Conservation (phyloP, 164 flowering plant genomes). For the Vitis labrusca region DNA sequence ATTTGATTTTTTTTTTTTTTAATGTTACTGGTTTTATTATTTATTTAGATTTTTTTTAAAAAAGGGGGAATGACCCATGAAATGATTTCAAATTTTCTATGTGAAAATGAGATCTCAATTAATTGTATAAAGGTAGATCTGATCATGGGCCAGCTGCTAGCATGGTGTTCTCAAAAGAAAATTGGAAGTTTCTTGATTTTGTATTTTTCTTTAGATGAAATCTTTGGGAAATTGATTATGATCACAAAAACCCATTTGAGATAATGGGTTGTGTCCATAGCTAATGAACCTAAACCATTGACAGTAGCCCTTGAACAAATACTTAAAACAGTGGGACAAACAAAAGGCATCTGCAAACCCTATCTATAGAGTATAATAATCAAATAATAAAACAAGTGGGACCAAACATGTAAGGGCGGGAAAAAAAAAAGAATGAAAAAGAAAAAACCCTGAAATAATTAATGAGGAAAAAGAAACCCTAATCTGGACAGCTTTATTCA, state of each 20-base stretch:
- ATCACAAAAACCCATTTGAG: background rate
- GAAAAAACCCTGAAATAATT: background rate
- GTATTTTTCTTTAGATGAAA: too few relatives aligned
- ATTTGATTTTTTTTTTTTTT: too few relatives aligned
- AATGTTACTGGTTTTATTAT: too few relatives aligned
- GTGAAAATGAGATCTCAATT: too few relatives aligned
- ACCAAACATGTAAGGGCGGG: background rate
- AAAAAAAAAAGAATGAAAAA: background rate
- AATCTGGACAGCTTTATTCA: slow-evolving; percentile 14
- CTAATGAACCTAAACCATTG: slow-evolving; percentile 1
- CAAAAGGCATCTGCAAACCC: slow-evolving; percentile 11
- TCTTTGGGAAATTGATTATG: background rate
- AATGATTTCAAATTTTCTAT: too few relatives aligned
- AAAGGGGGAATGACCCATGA: too few relatives aligned
- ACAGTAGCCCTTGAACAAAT: background rate
- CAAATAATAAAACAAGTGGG: slow-evolving; percentile 8
- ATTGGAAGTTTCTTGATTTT: too few relatives aligned
- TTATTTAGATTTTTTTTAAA: too few relatives aligned
- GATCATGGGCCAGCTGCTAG: too few relatives aligned
- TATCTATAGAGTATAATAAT: background rate
- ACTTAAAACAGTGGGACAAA: background rate
- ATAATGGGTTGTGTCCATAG: background rate
- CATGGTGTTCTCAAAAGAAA: too few relatives aligned
- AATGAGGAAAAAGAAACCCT: slow-evolving; percentile 4
- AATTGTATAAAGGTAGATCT: too few relatives aligned